Conservation (phyloP, 768 basidiomycete species). For the Boletus reticulatus region DNA sequence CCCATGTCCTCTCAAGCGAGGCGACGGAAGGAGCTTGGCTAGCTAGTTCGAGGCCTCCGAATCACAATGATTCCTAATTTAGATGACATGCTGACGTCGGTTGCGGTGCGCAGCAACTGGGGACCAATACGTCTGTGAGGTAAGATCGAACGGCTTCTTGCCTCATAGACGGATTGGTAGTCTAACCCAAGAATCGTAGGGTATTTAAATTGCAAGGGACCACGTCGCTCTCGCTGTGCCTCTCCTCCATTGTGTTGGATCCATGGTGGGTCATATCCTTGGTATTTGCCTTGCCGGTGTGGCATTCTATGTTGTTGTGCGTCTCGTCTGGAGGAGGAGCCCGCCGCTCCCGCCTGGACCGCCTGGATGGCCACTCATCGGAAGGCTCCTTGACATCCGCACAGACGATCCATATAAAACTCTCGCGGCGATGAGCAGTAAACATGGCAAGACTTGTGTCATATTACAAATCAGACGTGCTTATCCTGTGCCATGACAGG, state of each 20-base stretch:
- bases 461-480: background rate
- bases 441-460: slow-evolving; percentile 41
- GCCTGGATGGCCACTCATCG: slow-evolving; percentile 38
- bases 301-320: background rate
- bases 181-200: too few species aligned
- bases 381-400: slow-evolving; percentile 12
- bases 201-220: too few species aligned
- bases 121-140: too few species aligned
- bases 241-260: background rate
- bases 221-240: too few species aligned
- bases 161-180: too few species aligned
- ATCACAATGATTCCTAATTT: too few species aligned
- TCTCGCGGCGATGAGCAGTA: slow-evolving; percentile 37
- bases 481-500: slow-evolving; percentile 18
- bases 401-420: slow-evolving; percentile 41
- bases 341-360: slow-evolving; percentile 12
- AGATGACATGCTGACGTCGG: too few species aligned
- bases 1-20: too few species aligned
- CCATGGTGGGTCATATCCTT: background rate
- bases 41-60: too few species aligned
- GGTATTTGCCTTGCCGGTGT: slow-evolving; percentile 13
- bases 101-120: too few species aligned
- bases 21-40: too few species aligned
- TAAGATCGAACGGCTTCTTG: too few species aligned
- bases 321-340: background rate